Evolutionary conservation across 768 basidiomycete genomes (phyloP), one percentile per base, ranked within the genome.

Genomic region (Phallus indusiatus): DNA sequence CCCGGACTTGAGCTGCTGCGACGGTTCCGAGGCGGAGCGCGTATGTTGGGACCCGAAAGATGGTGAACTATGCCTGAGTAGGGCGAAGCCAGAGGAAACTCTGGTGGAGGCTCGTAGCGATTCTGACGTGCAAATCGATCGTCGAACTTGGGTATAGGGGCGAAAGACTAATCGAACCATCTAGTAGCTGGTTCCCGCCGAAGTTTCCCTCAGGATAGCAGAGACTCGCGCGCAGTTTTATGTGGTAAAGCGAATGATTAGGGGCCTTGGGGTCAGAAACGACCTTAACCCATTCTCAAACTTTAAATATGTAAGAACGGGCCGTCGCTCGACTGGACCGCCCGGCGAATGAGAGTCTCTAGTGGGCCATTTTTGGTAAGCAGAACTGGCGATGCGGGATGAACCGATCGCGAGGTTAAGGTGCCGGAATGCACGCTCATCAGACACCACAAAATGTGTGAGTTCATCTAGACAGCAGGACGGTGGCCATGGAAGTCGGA

Each of bases 51-150:
- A 86, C 84, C 85, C 83, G 84, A 86, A 87, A 86, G 84, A 86
- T 86, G 84, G 84, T 86, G 85, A 86, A 86, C 83, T 86, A 86
- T 87, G 84, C 79, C 77, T 86, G 85, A 84, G 82, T 84, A 87
- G 84, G 85, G 85, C 78, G 83, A 87, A 88, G 87, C 86, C 87
- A 89, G 86, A 86, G 88, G 86, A 89, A 89, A 90, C 88, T 86
- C 86, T 88, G 87, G 85, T 89, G 86, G 86, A 88, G 85, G 87
- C 84, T 86, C 83, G 84, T 86, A 89, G 88, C 86, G 83, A 85
- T 90, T 88, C 88, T 90, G 88, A 88, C 85, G 84, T 89, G 88
- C 88, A 90, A 89, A 88, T 89, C 86, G 84, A 88, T 89, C 83
- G 86, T 88, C 84, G 77, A 86, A 89, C 85, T 86, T 87, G 86